These are phyloP conservation scores for Saccharomyces hybrid DNA, from an alignment of 1,139 yeast genomes.

Conservation along the genomic window DNA sequence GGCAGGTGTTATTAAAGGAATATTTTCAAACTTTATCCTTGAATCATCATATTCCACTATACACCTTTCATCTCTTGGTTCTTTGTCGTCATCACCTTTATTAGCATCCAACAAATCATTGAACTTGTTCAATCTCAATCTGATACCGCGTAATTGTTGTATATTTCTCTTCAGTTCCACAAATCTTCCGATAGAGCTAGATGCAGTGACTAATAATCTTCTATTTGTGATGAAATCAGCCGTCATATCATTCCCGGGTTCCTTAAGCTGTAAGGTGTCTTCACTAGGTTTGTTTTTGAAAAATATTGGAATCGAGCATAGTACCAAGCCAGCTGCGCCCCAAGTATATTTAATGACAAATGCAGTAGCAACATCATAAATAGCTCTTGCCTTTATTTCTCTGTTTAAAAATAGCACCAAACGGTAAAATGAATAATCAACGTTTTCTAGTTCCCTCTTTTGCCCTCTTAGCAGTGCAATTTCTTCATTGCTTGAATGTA, in stretches of 20 bases:
- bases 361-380: slow-evolving; percentile 70
- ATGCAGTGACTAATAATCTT: slow-evolving; percentile 73
- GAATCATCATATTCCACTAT: slow-evolving; percentile 44
- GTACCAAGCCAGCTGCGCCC: slow-evolving; percentile 89
- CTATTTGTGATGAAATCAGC: slow-evolving; percentile 87
- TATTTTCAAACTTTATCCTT: slow-evolving; percentile 60
- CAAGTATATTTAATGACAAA: slow-evolving; percentile 87
- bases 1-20: slow-evolving; percentile 78
- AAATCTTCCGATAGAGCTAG: slow-evolving; percentile 82
- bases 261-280: slow-evolving; percentile 33
- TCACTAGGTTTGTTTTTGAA: slow-evolving; percentile 43
- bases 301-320: slow-evolving; percentile 87
- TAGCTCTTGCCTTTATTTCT: slow-evolving; percentile 67
- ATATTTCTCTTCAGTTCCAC: slow-evolving; percentile 79
- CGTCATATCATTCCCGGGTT: slow-evolving; percentile 50
- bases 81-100: slow-evolving; percentile 24
- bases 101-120: slow-evolving; percentile 56
- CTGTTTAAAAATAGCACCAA: slow-evolving; percentile 70
- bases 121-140: slow-evolving; percentile 66
- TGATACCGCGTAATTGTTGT: slow-evolving; percentile 79
- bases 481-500: slow-evolving; percentile 76
- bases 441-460: slow-evolving; percentile 62
- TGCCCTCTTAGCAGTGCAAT: slow-evolving; percentile 83
- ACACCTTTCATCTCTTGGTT: slow-evolving; percentile 10
- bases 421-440: slow-evolving; percentile 76